Base-by-base conservation (phyloP, 768 basidiomycete genomes). In the Daedaleopsis nitida region DNA sequence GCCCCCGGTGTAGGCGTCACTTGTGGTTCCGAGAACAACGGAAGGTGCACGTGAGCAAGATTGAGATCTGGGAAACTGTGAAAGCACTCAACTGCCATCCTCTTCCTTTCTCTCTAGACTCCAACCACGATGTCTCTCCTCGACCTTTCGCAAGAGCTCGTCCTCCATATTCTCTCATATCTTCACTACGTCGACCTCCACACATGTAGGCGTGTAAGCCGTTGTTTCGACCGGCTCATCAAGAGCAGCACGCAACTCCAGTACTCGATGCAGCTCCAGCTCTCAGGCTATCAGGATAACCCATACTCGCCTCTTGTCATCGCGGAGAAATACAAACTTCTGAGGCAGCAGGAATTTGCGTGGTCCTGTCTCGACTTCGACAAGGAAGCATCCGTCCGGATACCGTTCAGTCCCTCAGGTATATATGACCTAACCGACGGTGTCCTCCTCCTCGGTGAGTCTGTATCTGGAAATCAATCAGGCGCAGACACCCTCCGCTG, bases 361-460 rank as follows among this genome's bases (percentile, higher is more conserved):
- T 68, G 68, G 65, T 23, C 56, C 2, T 48, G 59, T 32, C 47
- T 65, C 1, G 63, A 66, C 21, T 68, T 65, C 48, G 52, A 54
- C 8, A 59, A 57, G 13, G 50, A 56, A 42, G 57, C 44, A 0
- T 24, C 34, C 42, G 57, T 67, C 32, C 47, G 37, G 14, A 62
- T 68, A 5, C 44, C 54, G 4, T 67, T 66, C 56, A 57, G 53
- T 34, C 66, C 69, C 0, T 65, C 66, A 16, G 59, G 66, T 27
- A 70, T 70, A 50, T 70, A 70, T 42, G 69, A 70, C 50, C 63
- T 70, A 39, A 67, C 68, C 34, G 63, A 61, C 39, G 69, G 68
- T 7, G 44, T 70, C 5, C 65, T 69, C 24, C 49, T 70, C 17
- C 61, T 70, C 23, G 69, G 69, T 14, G 65, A 68, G 52, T 59